Conservation (phyloP, 202 grass and related monocot genomes). For the Schoenoplectus tabernaemontani region DNA sequence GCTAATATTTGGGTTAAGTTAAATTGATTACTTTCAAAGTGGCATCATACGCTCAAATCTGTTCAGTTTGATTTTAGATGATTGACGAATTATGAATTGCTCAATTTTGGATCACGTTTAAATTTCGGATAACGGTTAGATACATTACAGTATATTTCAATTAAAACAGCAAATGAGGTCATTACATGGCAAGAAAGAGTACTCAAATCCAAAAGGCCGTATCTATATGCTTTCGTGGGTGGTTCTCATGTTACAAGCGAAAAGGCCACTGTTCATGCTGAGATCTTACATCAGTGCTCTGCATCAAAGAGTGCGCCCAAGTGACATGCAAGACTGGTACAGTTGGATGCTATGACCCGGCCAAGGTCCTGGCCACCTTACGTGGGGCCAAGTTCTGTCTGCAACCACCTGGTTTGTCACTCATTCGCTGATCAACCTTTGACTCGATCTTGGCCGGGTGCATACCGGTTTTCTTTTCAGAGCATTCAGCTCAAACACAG, state of each 20-base stretch:
- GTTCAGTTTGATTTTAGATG: too few relatives aligned
- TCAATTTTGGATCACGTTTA: conserved; percentile 45
- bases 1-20: too few relatives aligned
- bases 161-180: conserved; percentile 27
- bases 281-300: conserved; percentile 36
- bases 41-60: too few relatives aligned
- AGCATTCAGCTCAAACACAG: conserved; percentile 33
- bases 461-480: conserved; percentile 42
- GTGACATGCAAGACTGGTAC: conserved; percentile 20
- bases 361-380: conserved; percentile 22
- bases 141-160: conserved; percentile 69
- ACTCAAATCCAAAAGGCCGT: neutral
- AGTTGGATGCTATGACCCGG: conserved; percentile 6
- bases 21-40: too few relatives aligned
- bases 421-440: conserved; percentile 26
- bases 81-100: too few relatives aligned
- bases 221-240: conserved; percentile 39
- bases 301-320: conserved; percentile 20
- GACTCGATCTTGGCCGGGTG: conserved; percentile 36
- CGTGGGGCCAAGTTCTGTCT: conserved; percentile 25
- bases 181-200: conserved; percentile 30
- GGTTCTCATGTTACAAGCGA: conserved; percentile 14
- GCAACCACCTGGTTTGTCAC: conserved; percentile 30
- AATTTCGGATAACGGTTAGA: too few relatives aligned
- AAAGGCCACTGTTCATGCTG: conserved; percentile 30